These are phyloP conservation scores for Citrus hindsii DNA, from an alignment of 345 rosid species.

Conservation along the genomic window DNA sequence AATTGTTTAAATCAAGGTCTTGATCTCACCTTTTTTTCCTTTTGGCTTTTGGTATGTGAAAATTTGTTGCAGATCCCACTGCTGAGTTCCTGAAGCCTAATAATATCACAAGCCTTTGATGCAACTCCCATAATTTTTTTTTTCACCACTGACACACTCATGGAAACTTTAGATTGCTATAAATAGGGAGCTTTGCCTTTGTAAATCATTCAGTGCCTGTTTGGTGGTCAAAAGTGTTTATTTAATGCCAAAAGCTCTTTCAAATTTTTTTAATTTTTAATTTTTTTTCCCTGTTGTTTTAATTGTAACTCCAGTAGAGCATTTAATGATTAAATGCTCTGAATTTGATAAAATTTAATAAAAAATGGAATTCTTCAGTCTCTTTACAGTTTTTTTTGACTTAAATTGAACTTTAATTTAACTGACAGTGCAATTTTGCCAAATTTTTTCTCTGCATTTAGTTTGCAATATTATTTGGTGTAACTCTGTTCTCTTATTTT, in stretches of 20 bases:
- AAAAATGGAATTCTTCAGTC: background rate
- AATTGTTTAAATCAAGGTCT: background rate
- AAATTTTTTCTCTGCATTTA: background rate
- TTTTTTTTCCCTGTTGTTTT: no score
- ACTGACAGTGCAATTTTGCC: background rate
- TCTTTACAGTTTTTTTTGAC: background rate
- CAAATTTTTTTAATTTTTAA: no score
- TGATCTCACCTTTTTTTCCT: background rate
- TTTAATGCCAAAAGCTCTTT: no score
- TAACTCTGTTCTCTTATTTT: background rate
- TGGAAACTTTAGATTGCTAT: background rate
- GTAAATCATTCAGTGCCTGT: background rate
- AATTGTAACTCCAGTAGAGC: no score
- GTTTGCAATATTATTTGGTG: background rate
- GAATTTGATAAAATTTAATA: background rate
- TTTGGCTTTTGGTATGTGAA: background rate
- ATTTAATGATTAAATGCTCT: no score
- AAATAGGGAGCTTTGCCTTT: background rate
- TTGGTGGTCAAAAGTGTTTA: no score
- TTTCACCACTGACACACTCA: background rate
- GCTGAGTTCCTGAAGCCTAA: background rate
- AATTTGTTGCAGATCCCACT: background rate
- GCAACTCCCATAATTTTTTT: background rate
- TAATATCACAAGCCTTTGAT: background rate
- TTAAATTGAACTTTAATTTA: background rate